Evolutionary conservation across 2,329 filamentous ascomycete species (phyloP).

Genomic region (Monilinia vaccinii-corymbosi): DNA sequence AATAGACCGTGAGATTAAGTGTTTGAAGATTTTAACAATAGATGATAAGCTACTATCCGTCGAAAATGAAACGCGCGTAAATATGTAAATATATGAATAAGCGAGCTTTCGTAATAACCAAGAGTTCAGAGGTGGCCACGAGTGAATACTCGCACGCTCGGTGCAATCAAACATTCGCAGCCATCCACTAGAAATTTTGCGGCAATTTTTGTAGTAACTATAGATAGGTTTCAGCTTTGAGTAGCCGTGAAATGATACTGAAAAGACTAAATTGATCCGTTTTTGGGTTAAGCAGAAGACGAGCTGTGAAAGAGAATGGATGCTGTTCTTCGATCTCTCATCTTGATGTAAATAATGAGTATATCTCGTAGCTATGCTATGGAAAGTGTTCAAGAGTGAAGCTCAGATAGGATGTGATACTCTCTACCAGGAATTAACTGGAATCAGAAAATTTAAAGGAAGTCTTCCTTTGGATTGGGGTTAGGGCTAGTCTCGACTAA

Average conservation of each 20-base stretch:
- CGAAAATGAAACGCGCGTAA: neutral
- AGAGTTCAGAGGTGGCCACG: neutral
- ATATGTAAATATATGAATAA: neutral
- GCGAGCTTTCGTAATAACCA: neutral
- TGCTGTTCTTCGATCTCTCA: neutral
- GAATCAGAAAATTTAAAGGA: neutral
- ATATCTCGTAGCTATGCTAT: neutral
- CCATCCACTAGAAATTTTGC: too few relatives aligned
- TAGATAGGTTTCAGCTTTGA: neutral
- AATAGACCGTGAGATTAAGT: neutral
- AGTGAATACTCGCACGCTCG: neutral
- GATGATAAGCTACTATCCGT: neutral
- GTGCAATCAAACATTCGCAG: neutral
- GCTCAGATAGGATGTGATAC: neutral
- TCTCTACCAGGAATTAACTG: neutral
- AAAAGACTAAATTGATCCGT: neutral
- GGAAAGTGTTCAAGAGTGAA: neutral
- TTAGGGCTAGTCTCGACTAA: neutral
- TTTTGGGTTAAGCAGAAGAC: neutral
- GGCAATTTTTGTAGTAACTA: too few relatives aligned
- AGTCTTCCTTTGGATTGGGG: neutral
- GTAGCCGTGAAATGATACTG: neutral
- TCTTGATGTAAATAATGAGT: neutral
- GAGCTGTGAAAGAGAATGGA: too few relatives aligned
- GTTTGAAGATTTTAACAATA: neutral